phyloP scores from a whole-genome alignment of 352 stramenopile species.

The Phytophthora pini region DNA sequence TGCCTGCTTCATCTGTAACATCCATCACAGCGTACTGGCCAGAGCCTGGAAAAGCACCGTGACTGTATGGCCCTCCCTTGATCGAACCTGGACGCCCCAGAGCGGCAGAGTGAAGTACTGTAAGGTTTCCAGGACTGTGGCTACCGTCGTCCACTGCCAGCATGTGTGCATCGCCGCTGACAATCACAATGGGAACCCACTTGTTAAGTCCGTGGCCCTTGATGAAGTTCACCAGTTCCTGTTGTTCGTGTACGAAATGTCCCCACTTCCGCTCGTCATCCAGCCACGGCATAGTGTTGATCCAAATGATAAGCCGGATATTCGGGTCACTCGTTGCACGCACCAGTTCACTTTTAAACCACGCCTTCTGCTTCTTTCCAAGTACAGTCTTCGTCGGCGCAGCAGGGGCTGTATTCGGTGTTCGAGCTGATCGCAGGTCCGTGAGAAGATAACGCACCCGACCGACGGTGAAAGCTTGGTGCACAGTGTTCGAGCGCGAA shows the following conservation, averaged over 20 bases:
- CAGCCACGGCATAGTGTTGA: constrained; percentile 89
- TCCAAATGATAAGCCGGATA: constrained; percentile 84
- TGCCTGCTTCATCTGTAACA: constrained; percentile 73
- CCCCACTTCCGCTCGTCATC: constrained; percentile 90
- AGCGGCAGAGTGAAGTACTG: constrained; percentile 81
- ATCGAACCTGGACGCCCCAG: constrained; percentile 81
- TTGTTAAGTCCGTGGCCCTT: constrained; percentile 66
- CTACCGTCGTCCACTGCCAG: constrained; percentile 85
- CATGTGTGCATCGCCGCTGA: constrained; percentile 91
- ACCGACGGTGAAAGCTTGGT: constrained; percentile 87
- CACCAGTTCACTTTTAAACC: constrained; percentile 87
- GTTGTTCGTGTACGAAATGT: constrained; percentile 81
- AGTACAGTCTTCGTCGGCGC: constrained; percentile 86
- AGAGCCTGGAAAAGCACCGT: constrained; percentile 79
- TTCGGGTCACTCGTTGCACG: constrained; percentile 56
- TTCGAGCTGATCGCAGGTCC: constrained; percentile 78
- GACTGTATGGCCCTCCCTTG: constrained; percentile 90
- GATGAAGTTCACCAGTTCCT: constrained; percentile 81
- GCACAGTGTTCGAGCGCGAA: constrained; percentile 52
- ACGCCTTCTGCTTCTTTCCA: constrained; percentile 82
- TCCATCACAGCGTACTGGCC: constrained; percentile 87
- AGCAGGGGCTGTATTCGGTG: constrained; percentile 67
- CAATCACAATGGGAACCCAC: constrained; percentile 79
- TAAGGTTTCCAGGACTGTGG: constrained; percentile 78
- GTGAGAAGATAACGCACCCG: constrained; percentile 88